These are phyloP conservation scores for Tulasnella sp. DNA, from an alignment of 768 basidiomycete species.

Conservation along the genomic window DNA sequence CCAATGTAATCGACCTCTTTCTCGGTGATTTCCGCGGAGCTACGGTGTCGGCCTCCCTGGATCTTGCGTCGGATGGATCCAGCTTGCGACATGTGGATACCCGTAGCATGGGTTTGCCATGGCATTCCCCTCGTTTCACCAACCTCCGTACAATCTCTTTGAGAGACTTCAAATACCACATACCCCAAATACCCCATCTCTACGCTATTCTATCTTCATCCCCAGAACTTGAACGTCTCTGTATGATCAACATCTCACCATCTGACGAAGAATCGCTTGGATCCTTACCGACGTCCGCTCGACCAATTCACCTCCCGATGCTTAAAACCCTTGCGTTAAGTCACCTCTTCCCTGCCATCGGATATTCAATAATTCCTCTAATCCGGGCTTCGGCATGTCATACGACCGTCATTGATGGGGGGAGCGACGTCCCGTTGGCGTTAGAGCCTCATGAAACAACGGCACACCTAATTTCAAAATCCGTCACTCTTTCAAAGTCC, in stretches of 20 bases:
- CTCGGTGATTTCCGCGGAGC: too few relatives aligned
- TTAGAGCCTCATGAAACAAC: background rate
- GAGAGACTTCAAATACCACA: background rate
- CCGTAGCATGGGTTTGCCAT: background rate
- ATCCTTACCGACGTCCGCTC: background rate
- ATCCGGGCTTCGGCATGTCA: background rate
- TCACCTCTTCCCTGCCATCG: background rate
- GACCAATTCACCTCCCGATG: background rate
- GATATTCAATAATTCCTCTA: background rate
- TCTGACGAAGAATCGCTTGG: background rate
- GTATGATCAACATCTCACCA: background rate
- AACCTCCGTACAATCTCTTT: background rate
- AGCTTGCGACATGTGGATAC: background rate
- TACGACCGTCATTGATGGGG: background rate
- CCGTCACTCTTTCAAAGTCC: background rate
- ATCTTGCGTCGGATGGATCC: background rate
- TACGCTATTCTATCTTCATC: background rate
- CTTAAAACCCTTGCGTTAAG: background rate
- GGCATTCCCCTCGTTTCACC: background rate
- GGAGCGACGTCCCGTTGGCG: background rate
- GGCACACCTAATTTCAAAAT: background rate
- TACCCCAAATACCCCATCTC: background rate
- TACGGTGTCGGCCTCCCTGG: too few relatives aligned
- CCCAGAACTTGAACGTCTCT: background rate
- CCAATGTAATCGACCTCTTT: too few relatives aligned